These are phyloP conservation scores for Vaucheria bursata DNA, from an alignment of 352 stramenopile genomes.

Conservation along the genomic window DNA sequence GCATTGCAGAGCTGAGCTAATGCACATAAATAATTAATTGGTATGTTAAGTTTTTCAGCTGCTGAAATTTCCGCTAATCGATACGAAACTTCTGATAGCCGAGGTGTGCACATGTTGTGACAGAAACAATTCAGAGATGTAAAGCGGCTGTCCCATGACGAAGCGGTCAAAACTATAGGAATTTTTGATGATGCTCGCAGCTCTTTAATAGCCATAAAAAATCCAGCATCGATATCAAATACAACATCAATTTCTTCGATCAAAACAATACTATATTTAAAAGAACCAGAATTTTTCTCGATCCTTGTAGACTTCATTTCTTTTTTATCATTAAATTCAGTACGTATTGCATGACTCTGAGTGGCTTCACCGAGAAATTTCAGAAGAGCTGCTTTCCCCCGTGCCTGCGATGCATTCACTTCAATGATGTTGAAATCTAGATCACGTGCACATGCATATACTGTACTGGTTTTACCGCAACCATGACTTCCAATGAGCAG, in stretches of 20 bases:
- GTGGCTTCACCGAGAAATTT: conserved; percentile 6
- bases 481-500: background rate
- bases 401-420: conserved; percentile 8
- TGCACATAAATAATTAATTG: background rate
- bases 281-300: background rate
- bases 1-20: background rate
- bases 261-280: background rate
- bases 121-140: background rate
- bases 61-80: background rate
- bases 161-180: background rate
- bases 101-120: background rate
- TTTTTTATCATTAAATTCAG: background rate
- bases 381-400: background rate
- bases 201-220: background rate
- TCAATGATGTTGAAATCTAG: background rate
- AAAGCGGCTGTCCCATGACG: background rate
- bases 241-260: conserved; percentile 11
- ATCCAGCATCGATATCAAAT: background rate
- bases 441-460: background rate
- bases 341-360: conserved; percentile 9
- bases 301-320: background rate
- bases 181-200: background rate
- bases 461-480: background rate
- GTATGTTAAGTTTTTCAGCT: background rate
- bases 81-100: background rate